These are phyloP conservation scores for Xylaria palmicola DNA, from an alignment of 495 filamentous ascomycete species.

Conservation along the genomic window DNA sequence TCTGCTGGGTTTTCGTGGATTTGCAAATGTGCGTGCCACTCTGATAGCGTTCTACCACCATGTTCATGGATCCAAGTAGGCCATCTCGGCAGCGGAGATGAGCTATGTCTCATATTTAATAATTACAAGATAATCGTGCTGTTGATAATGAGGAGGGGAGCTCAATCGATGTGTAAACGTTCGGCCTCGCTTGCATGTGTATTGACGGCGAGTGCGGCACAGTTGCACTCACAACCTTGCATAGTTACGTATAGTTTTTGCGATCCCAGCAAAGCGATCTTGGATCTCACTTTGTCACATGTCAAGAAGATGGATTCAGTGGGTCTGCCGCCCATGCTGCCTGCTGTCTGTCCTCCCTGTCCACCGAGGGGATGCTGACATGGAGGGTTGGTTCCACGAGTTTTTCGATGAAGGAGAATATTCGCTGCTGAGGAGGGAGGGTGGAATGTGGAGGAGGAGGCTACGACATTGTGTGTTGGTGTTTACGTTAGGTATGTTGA, in stretches of 20 bases:
- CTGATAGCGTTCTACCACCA: not conserved
- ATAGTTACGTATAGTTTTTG: no score
- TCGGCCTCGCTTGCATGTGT: not conserved
- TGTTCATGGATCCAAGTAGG: not conserved
- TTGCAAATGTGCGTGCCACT: not conserved
- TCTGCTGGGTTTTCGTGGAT: no score
- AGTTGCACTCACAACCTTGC: no score
- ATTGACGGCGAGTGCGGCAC: not conserved
- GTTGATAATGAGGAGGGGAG: not conserved
- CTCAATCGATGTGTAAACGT: not conserved
- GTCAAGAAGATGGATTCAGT: not conserved
- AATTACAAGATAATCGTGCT: constrained; percentile 1
- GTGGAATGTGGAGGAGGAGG: no score
- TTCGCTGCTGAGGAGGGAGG: no score
- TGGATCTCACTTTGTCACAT: not conserved
- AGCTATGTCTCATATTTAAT: not conserved
- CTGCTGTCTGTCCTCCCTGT: not conserved
- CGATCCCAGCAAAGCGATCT: not conserved
- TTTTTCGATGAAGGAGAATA: no score
- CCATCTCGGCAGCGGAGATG: not conserved
- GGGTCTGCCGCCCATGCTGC: not conserved
- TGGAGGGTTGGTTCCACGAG: no score
- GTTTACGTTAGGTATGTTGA: no score
- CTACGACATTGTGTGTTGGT: no score
- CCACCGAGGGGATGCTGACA: not conserved